A percentile compares a stretch with the other conserved stretches of the same genome.
phyloP scores from a whole-genome alignment of 2,329 filamentous ascomycete species.

The Albophoma yamanashiensis region DNA sequence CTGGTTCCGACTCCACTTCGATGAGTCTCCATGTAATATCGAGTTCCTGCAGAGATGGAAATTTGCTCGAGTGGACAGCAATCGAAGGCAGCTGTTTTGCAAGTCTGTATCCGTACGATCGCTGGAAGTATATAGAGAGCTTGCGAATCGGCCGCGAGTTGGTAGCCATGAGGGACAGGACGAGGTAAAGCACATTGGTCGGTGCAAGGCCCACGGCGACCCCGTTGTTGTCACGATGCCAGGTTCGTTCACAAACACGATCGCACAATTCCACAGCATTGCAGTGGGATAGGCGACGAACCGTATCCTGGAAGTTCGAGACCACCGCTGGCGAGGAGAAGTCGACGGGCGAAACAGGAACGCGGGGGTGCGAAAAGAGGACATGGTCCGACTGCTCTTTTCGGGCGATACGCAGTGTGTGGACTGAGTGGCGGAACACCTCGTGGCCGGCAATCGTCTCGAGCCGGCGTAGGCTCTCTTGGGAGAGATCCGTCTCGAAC shows the following conservation, averaged over 20 bases:
- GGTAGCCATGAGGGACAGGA: neutral
- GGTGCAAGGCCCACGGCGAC: neutral
- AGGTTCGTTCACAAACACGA: neutral
- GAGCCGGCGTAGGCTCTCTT: neutral
- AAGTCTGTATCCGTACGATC: neutral
- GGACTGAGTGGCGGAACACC: neutral
- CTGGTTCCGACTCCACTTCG: no score
- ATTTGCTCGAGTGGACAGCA: neutral
- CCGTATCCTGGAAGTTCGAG: neutral
- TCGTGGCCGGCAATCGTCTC: neutral
- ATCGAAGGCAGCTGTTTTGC: neutral
- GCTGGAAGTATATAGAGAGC: neutral
- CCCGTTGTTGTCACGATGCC: neutral
- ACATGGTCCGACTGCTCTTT: no score
- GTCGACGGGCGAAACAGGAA: neutral
- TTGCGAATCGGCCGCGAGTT: no score
- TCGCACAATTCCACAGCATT: neutral
- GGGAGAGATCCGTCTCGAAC: neutral
- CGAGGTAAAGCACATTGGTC: neutral
- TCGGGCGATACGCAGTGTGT: neutral
- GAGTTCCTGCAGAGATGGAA: neutral
- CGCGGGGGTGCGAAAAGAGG: no score
- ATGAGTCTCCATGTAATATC: neutral
- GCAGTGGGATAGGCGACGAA: neutral
- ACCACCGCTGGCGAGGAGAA: neutral